These are phyloP conservation scores for Ceratobasidium sp. DNA, from an alignment of 1,284 basidiomycete species.

Conservation along the genomic window DNA sequence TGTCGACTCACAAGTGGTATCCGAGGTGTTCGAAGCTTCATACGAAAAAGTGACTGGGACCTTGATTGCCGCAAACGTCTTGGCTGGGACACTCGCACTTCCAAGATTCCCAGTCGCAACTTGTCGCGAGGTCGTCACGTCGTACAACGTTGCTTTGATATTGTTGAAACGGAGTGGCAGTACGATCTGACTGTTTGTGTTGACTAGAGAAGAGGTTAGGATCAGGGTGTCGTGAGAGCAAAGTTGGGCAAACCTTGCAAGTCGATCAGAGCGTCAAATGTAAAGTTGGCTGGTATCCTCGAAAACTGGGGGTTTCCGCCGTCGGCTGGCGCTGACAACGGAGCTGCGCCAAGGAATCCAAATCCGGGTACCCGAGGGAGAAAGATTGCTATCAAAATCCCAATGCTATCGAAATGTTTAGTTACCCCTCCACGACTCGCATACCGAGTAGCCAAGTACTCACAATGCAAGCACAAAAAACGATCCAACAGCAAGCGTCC, in stretches of 20 bases:
- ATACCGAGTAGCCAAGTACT: slow-evolving; percentile 58
- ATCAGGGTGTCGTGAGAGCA: slow-evolving; percentile 5
- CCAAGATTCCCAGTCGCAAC: slow-evolving; percentile 75
- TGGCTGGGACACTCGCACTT: slow-evolving; percentile 72
- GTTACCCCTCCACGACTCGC: slow-evolving; percentile 6
- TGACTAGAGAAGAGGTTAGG: slow-evolving; percentile 59
- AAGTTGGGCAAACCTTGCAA: slow-evolving; percentile 64
- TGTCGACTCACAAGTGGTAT: slow-evolving; percentile 78
- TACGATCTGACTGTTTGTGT: slow-evolving; percentile 79
- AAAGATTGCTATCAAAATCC: slow-evolving; percentile 77
- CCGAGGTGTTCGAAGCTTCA: slow-evolving; percentile 81
- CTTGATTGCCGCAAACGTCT: slow-evolving; percentile 70
- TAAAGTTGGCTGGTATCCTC: slow-evolving; percentile 85
- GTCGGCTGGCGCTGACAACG: slow-evolving; percentile 72
- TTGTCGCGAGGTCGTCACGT: slow-evolving; percentile 71
- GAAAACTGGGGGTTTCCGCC: slow-evolving; percentile 69
- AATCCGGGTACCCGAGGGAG: slow-evolving; percentile 85
- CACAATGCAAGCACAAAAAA: slow-evolving; percentile 77
- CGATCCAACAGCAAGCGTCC: slow-evolving; percentile 73
- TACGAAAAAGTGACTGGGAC: slow-evolving; percentile 87
- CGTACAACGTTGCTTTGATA: slow-evolving; percentile 74
- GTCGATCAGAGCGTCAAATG: slow-evolving; percentile 80
- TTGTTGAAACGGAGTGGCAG: slow-evolving; percentile 76
- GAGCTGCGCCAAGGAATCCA: slow-evolving; percentile 69
- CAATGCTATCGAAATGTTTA: slow-evolving; percentile 66